Conservation (phyloP, 2,329 filamentous ascomycete species). For the Paraphaeosphaeria sporulosa region DNA sequence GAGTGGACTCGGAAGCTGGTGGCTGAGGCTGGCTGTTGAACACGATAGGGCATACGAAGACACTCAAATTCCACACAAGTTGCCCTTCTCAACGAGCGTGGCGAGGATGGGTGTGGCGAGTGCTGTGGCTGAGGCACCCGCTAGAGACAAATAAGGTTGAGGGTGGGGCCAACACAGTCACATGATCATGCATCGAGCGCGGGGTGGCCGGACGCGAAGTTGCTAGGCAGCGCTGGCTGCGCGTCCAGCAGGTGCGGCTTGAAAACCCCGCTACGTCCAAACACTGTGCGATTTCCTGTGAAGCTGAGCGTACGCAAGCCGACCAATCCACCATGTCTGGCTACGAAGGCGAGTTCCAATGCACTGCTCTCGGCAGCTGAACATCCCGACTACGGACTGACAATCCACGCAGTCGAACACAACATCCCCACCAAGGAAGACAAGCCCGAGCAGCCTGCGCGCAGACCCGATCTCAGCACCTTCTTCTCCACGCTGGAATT, state of each 20-base stretch:
- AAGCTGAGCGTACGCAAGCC: constrained; percentile 4
- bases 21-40: neutral
- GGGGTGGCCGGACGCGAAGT: constrained; percentile 10
- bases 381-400: constrained; percentile 17
- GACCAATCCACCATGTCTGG: constrained; percentile 50
- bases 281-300: neutral
- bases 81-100: neutral
- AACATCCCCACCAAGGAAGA: constrained; percentile 52
- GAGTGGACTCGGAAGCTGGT: neutral
- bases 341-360: constrained; percentile 52
- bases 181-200: neutral
- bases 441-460: constrained; percentile 50
- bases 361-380: constrained; percentile 14
- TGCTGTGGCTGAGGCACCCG: no score
- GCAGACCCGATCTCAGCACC: constrained; percentile 69
- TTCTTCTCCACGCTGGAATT: constrained; percentile 71
- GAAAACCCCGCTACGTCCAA: constrained; percentile 14
- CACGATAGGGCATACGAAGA: neutral
- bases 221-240: constrained; percentile 14
- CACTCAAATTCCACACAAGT: neutral
- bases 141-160: no score
- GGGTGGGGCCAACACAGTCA: no score
- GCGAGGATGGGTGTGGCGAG: neutral
- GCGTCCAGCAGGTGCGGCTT: constrained; percentile 11
- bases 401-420: constrained; percentile 54